Evolutionary conservation across 2,329 filamentous ascomycete species (phyloP), one percentile per base, ranked within the genome.

Genomic region (Cyphellophora europaea): DNA sequence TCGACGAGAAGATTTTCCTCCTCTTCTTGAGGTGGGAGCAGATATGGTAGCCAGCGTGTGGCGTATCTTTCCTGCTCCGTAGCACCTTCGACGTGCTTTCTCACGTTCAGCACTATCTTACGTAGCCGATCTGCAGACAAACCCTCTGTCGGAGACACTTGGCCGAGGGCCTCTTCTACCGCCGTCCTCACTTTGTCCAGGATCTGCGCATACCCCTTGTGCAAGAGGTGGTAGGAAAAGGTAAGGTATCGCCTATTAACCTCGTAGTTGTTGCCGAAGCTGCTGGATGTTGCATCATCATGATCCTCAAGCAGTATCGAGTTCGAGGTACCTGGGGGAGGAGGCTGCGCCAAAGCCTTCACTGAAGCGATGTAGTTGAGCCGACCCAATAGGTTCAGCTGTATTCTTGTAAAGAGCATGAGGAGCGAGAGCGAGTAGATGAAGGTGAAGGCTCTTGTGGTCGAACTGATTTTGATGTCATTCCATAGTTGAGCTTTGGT

Each of bases 201-300:
- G 37, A 96, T 65, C 38, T 87, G 77, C 46, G 78, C 76, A 79
- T 87, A 96, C 28, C 91, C 91, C 46, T 77, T 77, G 61, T 98
- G 89, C 31, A 98, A 69, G 30, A 98, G 66, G 88, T 89, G 98
- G 91, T 91, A 98, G 61, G 86, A 94, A 57, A 96, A 93, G 27
- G 88, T 93, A 32, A 98, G 69, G 54, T 96, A 98, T 53, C 84
- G 83, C 49, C 88, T 74, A 60, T 98, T 98, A 19, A 87, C 93
- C 58, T 95, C 88, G 49, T 94, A 95, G 58, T 98, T 91, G 57
- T 83, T 89, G 29, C 87, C 87, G 54, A 93, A 87, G 17, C 40
- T 44, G 49, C 88, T 82, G 35, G 89, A 83, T 51, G 82, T 81
- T 54, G 91, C 85, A 55, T 95, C 88, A 54, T 95, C 89, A 52